Conservation (phyloP, 2,329 filamentous ascomycete species). For the Corynespora cassiicola region DNA sequence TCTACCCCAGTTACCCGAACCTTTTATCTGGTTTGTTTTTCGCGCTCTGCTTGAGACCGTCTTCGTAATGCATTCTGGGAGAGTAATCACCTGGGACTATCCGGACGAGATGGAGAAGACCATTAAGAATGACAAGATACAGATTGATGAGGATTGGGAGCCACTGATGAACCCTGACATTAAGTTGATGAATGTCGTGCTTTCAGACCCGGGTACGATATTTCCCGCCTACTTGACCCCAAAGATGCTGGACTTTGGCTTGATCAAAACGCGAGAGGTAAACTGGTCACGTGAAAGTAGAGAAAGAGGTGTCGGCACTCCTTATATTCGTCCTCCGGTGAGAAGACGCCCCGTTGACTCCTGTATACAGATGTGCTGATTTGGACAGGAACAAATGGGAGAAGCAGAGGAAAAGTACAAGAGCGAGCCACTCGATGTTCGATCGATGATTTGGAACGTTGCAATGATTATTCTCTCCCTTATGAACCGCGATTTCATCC, state of each 20-base stretch:
- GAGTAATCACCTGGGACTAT: no score
- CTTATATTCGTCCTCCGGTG: background rate
- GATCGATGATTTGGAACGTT: constrained; percentile 1
- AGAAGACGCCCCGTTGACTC: background rate
- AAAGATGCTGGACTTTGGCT: constrained; percentile 6
- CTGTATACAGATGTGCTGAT: background rate
- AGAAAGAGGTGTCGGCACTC: background rate
- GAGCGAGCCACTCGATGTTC: background rate
- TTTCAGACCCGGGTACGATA: background rate
- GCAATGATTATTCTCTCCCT: constrained; percentile 1
- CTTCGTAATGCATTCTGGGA: constrained; percentile 4
- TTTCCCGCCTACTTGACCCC: constrained; percentile 1
- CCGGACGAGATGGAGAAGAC: no score
- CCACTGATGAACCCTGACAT: constrained; percentile 1
- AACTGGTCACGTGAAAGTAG: background rate
- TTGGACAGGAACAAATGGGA: background rate
- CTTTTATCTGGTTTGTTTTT: constrained; percentile 12
- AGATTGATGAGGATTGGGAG: background rate
- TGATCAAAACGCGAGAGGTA: background rate
- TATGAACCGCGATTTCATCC: background rate
- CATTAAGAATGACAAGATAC: background rate
- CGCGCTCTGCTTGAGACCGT: constrained; percentile 8
- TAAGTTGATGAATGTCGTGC: background rate
- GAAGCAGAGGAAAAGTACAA: background rate
- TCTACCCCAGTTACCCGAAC: constrained; percentile 9